Evolutionary conservation across 2,329 filamentous ascomycete genomes (phyloP).

Genomic region (Colletotrichum melonis): DNA sequence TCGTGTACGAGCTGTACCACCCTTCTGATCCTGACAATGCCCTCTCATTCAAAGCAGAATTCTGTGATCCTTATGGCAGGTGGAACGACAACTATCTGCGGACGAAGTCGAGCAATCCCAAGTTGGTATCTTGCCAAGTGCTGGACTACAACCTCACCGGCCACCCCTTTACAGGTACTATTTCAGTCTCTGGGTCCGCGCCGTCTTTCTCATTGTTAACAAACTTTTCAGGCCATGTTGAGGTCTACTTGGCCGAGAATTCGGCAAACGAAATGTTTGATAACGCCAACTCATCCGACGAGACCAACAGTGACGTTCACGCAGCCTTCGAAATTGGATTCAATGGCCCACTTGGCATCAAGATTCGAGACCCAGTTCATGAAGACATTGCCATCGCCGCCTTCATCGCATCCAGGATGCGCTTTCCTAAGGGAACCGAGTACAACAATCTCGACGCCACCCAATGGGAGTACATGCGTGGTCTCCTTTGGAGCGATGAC

Average conservation of each 20-base stretch:
- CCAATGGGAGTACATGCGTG: conserved; percentile 30
- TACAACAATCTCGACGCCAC: not conserved
- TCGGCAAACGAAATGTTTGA: not conserved
- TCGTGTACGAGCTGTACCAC: not conserved
- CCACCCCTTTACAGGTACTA: not conserved
- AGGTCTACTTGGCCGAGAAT: not conserved
- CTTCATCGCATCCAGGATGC: not conserved
- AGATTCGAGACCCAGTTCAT: not conserved
- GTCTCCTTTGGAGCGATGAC: conserved; percentile 33
- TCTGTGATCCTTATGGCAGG: not conserved
- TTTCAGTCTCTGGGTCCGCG: not conserved
- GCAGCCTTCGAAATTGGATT: not conserved
- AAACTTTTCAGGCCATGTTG: not conserved
- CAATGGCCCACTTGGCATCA: not conserved
- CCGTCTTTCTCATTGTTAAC: not conserved
- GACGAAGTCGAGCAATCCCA: not conserved
- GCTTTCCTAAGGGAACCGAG: not conserved
- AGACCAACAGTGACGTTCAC: not conserved
- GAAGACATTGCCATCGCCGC: not conserved
- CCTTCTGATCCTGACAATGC: not conserved
- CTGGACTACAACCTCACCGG: not conserved
- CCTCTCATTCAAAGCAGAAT: not conserved
- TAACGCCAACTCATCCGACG: no score
- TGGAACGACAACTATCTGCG: not conserved
- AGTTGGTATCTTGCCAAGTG: not conserved